Evolutionary conservation across 2,329 filamentous ascomycete genomes (phyloP), one percentile per base, ranked within the genome.

Genomic region (Pseudophaeomoniella oleicola): DNA sequence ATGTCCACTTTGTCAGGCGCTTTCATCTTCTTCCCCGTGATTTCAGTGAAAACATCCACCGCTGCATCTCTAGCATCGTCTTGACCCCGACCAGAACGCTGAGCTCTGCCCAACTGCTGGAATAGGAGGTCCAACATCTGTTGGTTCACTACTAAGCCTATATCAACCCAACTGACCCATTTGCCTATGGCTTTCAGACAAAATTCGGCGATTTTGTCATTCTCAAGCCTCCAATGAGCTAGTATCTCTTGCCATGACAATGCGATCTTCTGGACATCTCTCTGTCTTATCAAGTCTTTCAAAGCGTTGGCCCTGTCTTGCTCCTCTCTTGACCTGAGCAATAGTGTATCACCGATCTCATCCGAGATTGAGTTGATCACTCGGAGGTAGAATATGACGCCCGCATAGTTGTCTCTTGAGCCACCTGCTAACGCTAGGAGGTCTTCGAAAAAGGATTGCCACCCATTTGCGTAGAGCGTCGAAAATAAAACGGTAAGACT

Each of bases 121-220:
- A 94, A 79, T 40, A 98, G 69, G 34, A 86, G 71, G 52, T 72
- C 77, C 50, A 96, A 75, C 71, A 94, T 90, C 37, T 79, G 74
- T 53, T 87, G 75, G 57, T 92, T 93, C 49, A 98, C 84, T 32
- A 98, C 78, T 39, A 98, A 67, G 35, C 81, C 82, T 49, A 98
- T 96, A 53, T 96, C 90, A 51, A 92, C 93, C 90, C 90, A 98
- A 69, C 86, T 92, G 42, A 94, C 86, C 88, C 90, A 98, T 56
- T 88, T 90, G 27, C 85, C 86, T 45, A 98, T 76, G n/a, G 86
- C 81, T 59, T 81, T 85, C 37, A 98, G 69, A 48, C 83, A 87
- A 69, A 92, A 78, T 56, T 94, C 86, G 31, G 93, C 71, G 39
- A 96, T 71, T 30, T 62, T 56, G 51, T 86, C 78, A 46, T 81